phyloP scores from a whole-genome alignment of 768 basidiomycete species.

The Tulasnella sp. region DNA sequence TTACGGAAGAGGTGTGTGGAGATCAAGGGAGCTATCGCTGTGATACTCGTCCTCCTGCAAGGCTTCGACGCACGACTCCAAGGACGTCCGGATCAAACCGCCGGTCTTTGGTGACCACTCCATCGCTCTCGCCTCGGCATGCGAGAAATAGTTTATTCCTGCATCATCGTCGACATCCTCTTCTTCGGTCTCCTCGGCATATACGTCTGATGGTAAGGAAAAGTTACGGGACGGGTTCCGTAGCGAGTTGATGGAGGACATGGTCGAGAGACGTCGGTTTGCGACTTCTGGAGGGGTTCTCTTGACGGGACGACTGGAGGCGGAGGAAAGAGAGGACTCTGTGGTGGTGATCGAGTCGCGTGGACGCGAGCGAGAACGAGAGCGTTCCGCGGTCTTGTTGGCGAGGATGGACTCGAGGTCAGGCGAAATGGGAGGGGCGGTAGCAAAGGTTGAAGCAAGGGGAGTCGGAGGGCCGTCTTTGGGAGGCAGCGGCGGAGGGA shows the following conservation, averaged over 20 bases:
- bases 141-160: neutral
- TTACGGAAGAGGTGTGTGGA: slow-evolving; percentile 22
- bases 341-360: neutral
- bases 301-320: neutral
- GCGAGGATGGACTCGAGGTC: neutral
- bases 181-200: neutral
- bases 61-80: neutral
- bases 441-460: neutral
- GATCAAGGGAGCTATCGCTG: slow-evolving; percentile 21
- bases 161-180: neutral
- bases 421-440: neutral
- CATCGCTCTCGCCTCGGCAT: neutral
- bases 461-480: neutral
- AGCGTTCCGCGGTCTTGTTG: neutral
- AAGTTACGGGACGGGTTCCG: neutral
- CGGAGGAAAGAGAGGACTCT: neutral
- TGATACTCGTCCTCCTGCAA: slow-evolving; percentile 4
- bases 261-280: slow-evolving; percentile 3
- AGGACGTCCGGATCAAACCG: neutral
- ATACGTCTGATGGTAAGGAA: slow-evolving; percentile 8
- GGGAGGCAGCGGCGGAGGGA: neutral
- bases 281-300: neutral
- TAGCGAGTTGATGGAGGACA: slow-evolving; percentile 7
- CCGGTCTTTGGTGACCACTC: neutral
- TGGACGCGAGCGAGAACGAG: slow-evolving; percentile 2